A percentile compares a stretch with the other conserved stretches of the same genome.
Evolutionary conservation across 2,329 filamentous ascomycete genomes (phyloP).

Genomic region (Hortaea werneckii): DNA sequence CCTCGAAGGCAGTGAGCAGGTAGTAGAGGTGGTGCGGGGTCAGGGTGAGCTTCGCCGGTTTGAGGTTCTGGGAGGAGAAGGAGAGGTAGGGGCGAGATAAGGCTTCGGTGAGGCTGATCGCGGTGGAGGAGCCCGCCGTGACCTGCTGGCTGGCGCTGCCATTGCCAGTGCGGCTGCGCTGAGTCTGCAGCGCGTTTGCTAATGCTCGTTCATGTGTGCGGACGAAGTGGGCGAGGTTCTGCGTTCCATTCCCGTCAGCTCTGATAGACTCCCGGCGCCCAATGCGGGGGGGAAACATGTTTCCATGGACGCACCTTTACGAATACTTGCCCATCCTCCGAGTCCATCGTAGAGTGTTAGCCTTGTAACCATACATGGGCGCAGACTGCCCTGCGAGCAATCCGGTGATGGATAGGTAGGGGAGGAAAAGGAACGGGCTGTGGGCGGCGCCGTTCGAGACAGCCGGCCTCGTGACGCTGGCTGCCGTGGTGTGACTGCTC

Average conservation of each 20-base stretch:
- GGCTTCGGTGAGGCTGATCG: constrained; percentile 66
- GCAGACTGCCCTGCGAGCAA: constrained; percentile 1
- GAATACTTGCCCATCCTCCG: constrained; percentile 82
- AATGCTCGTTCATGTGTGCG: constrained; percentile 95
- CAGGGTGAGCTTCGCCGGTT: constrained; percentile 81
- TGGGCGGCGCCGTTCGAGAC: neutral
- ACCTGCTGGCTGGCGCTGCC: constrained; percentile 8
- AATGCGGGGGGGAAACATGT: no score
- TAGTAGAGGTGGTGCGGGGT: constrained; percentile 97
- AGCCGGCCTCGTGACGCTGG: constrained; percentile 7
- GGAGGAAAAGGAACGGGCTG: neutral
- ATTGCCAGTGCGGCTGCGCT: constrained; percentile 52
- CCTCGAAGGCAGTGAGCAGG: constrained; percentile 82
- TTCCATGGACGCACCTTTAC: constrained; percentile 55
- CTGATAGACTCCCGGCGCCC: neutral
- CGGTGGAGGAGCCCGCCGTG: constrained; percentile 49
- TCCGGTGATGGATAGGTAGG: neutral
- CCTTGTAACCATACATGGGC: constrained; percentile 14
- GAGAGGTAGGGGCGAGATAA: constrained; percentile 76
- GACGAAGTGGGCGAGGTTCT: constrained; percentile 95
- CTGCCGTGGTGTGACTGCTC: constrained; percentile 9
- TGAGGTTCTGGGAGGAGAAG: constrained; percentile 75
- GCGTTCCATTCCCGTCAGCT: constrained; percentile 5
- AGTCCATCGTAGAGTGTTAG: constrained; percentile 51
- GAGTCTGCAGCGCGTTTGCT: constrained; percentile 85